Conservation (phyloP, 306 rosid genomes). For the Crotalaria pallida region DNA sequence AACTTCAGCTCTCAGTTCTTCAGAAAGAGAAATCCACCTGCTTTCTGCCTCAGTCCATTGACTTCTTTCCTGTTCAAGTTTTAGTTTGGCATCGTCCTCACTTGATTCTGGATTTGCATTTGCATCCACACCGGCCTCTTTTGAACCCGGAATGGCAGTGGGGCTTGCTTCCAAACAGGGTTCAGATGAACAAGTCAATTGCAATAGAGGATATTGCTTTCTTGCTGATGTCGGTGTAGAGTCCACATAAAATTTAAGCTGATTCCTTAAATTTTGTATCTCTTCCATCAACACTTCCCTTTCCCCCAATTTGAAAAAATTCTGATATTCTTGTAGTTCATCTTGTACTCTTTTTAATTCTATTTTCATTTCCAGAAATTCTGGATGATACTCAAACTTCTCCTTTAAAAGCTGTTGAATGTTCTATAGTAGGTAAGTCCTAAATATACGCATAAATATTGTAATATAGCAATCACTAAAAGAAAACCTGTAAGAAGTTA, state of each 20-base stretch:
- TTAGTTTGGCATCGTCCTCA: slow-evolving; percentile 42
- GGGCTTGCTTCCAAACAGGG: slow-evolving; percentile 38
- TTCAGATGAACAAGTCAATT: slow-evolving; percentile 47
- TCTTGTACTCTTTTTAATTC: slow-evolving; percentile 69
- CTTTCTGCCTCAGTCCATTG: slow-evolving; percentile 71
- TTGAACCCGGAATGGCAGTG: slow-evolving; percentile 44
- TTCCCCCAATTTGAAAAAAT: slow-evolving; percentile 71
- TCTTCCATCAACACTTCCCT: slow-evolving; percentile 87
- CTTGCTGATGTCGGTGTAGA: slow-evolving; percentile 43
- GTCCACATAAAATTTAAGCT: slow-evolving; percentile 64
- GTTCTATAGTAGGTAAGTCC: slow-evolving; percentile 24
- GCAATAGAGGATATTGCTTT: slow-evolving; percentile 41
- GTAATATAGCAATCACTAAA: background rate
- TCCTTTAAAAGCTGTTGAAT: slow-evolving; percentile 69
- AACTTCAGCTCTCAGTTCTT: slow-evolving; percentile 72
- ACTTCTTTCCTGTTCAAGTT: slow-evolving; percentile 58
- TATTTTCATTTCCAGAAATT: slow-evolving; percentile 59
- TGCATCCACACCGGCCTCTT: slow-evolving; percentile 33
- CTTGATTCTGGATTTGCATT: slow-evolving; percentile 46
- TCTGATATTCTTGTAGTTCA: slow-evolving; percentile 53
- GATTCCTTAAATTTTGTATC: slow-evolving; percentile 73
- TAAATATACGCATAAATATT: slow-evolving; percentile 26
- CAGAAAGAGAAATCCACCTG: slow-evolving; percentile 74
- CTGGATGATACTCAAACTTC: slow-evolving; percentile 79
- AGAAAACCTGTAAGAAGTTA: slow-evolving; percentile 16